A percentile compares a stretch with the other conserved stretches of the same genome.
Evolutionary conservation across 805 yeast species (phyloP).

Genomic region (Ogataea polymorpha): DNA sequence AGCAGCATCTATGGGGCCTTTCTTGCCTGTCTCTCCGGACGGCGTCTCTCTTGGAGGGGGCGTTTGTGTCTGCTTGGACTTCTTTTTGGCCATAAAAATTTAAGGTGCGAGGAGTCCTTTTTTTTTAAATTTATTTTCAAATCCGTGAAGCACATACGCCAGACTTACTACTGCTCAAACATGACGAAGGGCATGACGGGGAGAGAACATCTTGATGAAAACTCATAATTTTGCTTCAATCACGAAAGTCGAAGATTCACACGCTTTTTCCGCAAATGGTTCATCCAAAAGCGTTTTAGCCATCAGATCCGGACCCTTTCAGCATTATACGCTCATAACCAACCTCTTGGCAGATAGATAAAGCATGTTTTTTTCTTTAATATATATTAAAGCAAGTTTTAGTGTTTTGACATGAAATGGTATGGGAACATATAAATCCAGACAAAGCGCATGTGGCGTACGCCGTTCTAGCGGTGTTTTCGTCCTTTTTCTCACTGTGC

Average conservation of each 20-base stretch:
- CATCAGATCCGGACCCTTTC: not conserved
- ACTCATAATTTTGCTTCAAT: no score
- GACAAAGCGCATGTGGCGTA: conserved; percentile 39
- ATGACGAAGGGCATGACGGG: no score
- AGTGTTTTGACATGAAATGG: conserved; percentile 20
- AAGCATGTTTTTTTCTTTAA: not conserved
- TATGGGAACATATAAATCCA: conserved; percentile 32
- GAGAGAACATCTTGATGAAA: no score
- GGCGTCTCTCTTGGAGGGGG: not conserved
- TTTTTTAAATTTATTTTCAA: not conserved
- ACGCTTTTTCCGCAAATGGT: no score
- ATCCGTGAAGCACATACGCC: no score
- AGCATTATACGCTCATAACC: conserved; percentile 4
- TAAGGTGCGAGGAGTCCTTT: conserved; percentile 8
- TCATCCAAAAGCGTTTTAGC: not conserved
- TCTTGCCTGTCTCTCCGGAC: not conserved
- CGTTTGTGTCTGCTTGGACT: conserved; percentile 1
- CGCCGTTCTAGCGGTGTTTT: conserved; percentile 61
- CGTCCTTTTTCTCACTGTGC: conserved; percentile 53
- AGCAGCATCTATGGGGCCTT: conserved; percentile 5
- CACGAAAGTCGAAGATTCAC: no score
- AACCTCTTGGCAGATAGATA: conserved; percentile 9
- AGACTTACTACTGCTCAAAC: no score
- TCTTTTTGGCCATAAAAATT: conserved; percentile 10
- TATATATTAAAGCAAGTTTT: not conserved